A percentile compares a stretch with the other conserved stretches of the same genome.
phyloP scores from a whole-genome alignment of 2,329 filamentous ascomycete species.

The Cyphellophora europaea region DNA sequence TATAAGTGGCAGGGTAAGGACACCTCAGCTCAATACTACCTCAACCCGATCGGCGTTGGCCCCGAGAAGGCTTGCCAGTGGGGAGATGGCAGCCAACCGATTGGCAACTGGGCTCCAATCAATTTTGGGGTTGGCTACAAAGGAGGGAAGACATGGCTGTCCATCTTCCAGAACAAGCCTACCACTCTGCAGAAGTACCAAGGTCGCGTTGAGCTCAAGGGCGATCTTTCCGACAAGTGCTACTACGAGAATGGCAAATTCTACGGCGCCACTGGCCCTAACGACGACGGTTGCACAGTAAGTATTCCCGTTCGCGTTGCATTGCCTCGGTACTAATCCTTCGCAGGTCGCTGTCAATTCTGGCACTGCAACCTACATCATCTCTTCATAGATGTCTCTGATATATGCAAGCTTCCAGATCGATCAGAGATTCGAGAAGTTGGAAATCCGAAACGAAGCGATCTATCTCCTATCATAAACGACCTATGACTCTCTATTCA shows the following conservation, averaged over 20 bases:
- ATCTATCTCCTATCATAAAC: no score
- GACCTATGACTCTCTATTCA: no score
- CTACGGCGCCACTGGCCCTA: conserved; percentile 40
- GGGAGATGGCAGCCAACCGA: conserved; percentile 49
- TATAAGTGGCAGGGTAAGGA: conserved; percentile 65
- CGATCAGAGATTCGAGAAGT: no score
- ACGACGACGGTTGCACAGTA: conserved; percentile 69
- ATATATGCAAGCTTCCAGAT: no score
- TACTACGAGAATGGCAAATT: conserved; percentile 57
- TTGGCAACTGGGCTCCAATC: conserved; percentile 79
- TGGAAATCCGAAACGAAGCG: no score
- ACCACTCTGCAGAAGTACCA: conserved; percentile 61
- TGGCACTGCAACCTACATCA: background rate
- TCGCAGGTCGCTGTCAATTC: background rate
- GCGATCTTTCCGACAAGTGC: conserved; percentile 56
- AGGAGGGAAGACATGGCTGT: conserved; percentile 63
- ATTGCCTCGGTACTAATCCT: background rate
- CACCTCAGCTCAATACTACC: conserved; percentile 93
- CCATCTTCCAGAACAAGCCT: conserved; percentile 74
- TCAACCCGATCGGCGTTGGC: conserved; percentile 70
- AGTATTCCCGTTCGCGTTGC: conserved; percentile 29
- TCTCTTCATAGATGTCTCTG: no score
- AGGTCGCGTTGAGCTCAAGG: conserved; percentile 69
- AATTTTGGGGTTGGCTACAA: conserved; percentile 69
- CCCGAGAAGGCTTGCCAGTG: conserved; percentile 67